These are phyloP conservation scores for Zygnema circumcarinatum DNA, from an alignment of 139 green algal species.

Conservation along the genomic window DNA sequence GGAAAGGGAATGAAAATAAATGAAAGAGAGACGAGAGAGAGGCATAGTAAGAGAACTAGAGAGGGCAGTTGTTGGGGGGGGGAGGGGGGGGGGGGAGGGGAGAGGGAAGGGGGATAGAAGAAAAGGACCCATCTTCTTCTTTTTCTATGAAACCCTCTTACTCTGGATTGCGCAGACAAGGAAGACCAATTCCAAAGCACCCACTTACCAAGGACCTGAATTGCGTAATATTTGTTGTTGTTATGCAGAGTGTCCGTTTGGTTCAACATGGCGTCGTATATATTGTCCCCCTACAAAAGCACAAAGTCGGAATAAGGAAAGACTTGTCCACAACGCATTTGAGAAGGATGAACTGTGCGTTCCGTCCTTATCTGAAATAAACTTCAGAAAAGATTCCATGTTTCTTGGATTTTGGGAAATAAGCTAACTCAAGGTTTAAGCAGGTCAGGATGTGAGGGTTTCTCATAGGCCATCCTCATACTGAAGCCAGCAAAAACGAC, in stretches of 20 bases:
- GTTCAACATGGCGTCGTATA: conserved; percentile 65
- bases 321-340: background rate
- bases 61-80: too few relatives aligned
- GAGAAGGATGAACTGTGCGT: background rate
- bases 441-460: background rate
- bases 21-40: too few relatives aligned
- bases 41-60: too few relatives aligned
- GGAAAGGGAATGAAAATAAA: too few relatives aligned
- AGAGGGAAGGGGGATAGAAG: too few relatives aligned
- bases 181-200: too few relatives aligned
- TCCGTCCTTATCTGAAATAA: background rate
- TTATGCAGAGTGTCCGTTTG: conserved; percentile 66
- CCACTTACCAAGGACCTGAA: conserved; percentile 57
- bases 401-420: background rate
- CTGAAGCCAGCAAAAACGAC: too few relatives aligned
- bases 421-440: background rate
- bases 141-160: too few relatives aligned
- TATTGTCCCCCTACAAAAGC: conserved; percentile 43
- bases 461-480: background rate
- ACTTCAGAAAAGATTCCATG: background rate
- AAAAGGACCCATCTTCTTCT: too few relatives aligned
- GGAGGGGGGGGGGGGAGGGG: too few relatives aligned
- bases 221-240: conserved; percentile 70
- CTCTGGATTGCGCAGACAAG: too few relatives aligned
- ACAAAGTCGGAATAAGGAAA: background rate